Percentiles rank a stretch among this genome's conserved stretches.
phyloP scores from a whole-genome alignment of 768 basidiomycete genomes.

The Leucosporidium scottii region DNA sequence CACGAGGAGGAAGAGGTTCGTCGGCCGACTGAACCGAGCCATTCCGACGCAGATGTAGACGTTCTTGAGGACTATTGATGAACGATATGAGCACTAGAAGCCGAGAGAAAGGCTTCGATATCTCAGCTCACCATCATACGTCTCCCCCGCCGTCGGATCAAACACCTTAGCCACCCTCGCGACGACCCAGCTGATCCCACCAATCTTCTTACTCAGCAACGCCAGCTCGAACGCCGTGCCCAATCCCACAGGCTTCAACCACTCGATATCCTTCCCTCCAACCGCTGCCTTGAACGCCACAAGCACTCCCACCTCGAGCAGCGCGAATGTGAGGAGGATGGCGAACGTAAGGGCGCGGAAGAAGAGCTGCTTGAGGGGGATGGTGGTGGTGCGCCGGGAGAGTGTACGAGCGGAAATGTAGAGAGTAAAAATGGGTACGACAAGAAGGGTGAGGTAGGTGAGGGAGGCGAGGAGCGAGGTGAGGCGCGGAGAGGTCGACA shows the following conservation, averaged over 20 bases:
- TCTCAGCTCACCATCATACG: not conserved
- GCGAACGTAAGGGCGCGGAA: conserved; percentile 6
- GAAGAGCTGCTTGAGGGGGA: not conserved
- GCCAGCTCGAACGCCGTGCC: not conserved
- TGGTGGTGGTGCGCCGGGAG: not conserved
- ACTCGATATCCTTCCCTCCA: not conserved
- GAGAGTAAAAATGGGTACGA: not conserved
- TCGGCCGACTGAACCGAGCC: conserved; percentile 3
- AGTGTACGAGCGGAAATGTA: not conserved
- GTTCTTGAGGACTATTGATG: conserved; percentile 1
- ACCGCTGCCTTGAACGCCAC: not conserved
- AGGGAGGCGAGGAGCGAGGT: not conserved
- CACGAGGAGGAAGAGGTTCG: conserved; percentile 12
- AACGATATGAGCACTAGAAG: too few species aligned
- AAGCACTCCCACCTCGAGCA: not conserved
- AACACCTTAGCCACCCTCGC: not conserved
- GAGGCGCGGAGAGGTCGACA: not conserved
- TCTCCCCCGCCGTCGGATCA: not conserved
- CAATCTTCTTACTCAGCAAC: not conserved
- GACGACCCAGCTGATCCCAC: not conserved
- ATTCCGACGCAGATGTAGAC: conserved; percentile 2
- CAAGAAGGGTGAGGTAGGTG: not conserved
- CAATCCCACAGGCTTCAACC: not conserved
- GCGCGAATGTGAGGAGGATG: not conserved
- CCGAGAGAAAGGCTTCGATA: too few species aligned